Evolutionary conservation across 1,139 yeast genomes (phyloP).

Genomic region (Debaryomyces nepalensis): DNA sequence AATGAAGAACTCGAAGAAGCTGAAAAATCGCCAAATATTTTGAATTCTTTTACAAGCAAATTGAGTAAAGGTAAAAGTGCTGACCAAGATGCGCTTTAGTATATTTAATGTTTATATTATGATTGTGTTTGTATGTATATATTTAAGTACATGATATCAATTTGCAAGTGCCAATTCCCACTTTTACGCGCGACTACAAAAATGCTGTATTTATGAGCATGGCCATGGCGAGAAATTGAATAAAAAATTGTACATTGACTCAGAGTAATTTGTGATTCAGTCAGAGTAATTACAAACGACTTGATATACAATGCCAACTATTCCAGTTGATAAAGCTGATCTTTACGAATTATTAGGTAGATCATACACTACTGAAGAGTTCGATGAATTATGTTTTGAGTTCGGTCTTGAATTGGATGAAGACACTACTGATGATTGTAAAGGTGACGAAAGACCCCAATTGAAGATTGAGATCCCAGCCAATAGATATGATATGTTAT

Average conservation of each 20-base stretch:
- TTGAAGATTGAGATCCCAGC: conserved; percentile 97
- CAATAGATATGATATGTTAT: conserved; percentile 95
- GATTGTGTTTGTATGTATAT: neutral
- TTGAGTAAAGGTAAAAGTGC: conserved; percentile 13
- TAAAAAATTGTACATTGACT: conserved; percentile 11
- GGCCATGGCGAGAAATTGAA: conserved; percentile 2
- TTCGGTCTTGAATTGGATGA: conserved; percentile 98
- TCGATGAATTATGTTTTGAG: conserved; percentile 96
- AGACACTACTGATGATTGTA: conserved; percentile 83
- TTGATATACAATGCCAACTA: conserved; percentile 77
- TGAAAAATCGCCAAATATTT: neutral
- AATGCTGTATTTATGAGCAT: conserved; percentile 9
- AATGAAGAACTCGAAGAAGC: conserved; percentile 31
- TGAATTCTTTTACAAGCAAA: neutral
- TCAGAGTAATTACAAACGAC: neutral
- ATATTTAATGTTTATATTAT: neutral
- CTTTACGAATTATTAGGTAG: conserved; percentile 81
- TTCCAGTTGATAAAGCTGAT: conserved; percentile 92
- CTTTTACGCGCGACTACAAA: conserved; percentile 4
- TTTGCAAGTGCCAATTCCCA: neutral
- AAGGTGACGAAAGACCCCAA: conserved; percentile 88
- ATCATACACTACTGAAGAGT: conserved; percentile 84
- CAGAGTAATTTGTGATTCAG: conserved; percentile 8
- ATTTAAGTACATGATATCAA: neutral
- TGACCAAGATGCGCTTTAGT: conserved; percentile 3